A percentile compares a stretch with the other conserved stretches of the same genome.
phyloP scores from a whole-genome alignment of 2,329 filamentous ascomycete genomes.

The Pseudocercospora fijiensis region DNA sequence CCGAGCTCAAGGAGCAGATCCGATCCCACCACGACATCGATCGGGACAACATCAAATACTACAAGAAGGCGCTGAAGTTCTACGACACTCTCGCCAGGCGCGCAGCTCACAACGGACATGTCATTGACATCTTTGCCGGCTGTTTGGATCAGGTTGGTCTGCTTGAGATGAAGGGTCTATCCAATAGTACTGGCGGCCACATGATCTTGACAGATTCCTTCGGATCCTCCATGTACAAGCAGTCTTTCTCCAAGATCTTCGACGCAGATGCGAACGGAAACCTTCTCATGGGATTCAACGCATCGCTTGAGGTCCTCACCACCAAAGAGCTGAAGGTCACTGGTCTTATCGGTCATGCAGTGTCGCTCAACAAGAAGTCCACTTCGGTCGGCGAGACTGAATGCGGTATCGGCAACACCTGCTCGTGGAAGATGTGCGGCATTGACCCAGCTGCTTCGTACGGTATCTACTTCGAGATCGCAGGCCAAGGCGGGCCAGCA shows the following conservation, averaged over 20 bases:
- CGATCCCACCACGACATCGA: slow-evolving; percentile 99
- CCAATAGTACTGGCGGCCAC: slow-evolving; percentile 93
- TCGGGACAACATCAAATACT: slow-evolving; percentile 98
- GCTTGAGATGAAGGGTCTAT: slow-evolving; percentile 95
- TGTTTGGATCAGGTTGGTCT: slow-evolving; percentile 96
- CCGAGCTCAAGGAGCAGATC: slow-evolving; percentile 93
- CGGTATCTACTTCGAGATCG: slow-evolving; percentile 96
- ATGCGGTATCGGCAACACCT: slow-evolving; percentile 97
- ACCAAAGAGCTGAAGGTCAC: slow-evolving; percentile 99
- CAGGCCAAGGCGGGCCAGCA: slow-evolving; percentile 82
- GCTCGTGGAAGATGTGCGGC: slow-evolving; percentile 99
- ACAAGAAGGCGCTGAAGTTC: slow-evolving; percentile 98
- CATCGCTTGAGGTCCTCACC: slow-evolving; percentile 88
- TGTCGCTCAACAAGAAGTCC: slow-evolving; percentile 97
- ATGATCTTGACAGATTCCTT: slow-evolving; percentile 99
- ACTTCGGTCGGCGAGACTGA: slow-evolving; percentile 96
- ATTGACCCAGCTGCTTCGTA: slow-evolving; percentile 94
- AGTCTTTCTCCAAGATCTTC: slow-evolving; percentile 95
- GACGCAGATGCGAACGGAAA: slow-evolving; percentile 96
- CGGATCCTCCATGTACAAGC: slow-evolving; percentile 98
- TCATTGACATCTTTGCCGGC: slow-evolving; percentile 96
- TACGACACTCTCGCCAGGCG: slow-evolving; percentile 93
- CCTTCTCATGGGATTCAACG: slow-evolving; percentile 97
- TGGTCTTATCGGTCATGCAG: slow-evolving; percentile 91
- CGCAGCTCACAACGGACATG: slow-evolving; percentile 92